These are phyloP conservation scores for Wickerhamomyces strasburgensis DNA, from an alignment of 805 yeast species.

Conservation along the genomic window DNA sequence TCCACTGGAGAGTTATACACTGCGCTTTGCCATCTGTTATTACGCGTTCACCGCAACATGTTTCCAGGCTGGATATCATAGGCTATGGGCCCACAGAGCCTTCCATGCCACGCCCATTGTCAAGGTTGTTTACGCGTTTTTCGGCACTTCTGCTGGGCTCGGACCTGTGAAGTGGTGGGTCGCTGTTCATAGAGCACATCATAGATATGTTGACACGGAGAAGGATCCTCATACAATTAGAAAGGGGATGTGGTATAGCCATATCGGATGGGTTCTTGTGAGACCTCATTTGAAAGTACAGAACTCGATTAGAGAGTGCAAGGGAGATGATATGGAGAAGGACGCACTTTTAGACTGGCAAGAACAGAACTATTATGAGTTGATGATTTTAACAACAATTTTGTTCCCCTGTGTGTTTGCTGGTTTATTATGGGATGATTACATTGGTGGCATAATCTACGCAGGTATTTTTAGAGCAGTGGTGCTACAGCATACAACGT, in stretches of 20 bases:
- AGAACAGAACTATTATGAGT: conserved; percentile 34
- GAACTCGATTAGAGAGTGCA: conserved; percentile 28
- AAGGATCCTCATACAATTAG: conserved; percentile 83
- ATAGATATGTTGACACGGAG: conserved; percentile 82
- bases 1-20: conserved; percentile 46
- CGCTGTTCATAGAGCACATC: conserved; percentile 83
- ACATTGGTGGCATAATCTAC: conserved; percentile 68
- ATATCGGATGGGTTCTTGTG: conserved; percentile 82
- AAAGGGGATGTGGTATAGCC: conserved; percentile 76
- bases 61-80: conserved; percentile 79
- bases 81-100: conserved; percentile 65
- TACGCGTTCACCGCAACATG: conserved; percentile 63
- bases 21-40: conserved; percentile 46
- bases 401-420: conserved; percentile 62
- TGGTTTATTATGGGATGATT: conserved; percentile 69
- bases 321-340: conserved; percentile 58
- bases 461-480: conserved; percentile 74
- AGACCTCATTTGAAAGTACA: conserved; percentile 55
- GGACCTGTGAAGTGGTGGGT: conserved; percentile 81
- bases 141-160: conserved; percentile 69
- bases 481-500: conserved; percentile 72
- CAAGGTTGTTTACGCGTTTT: conserved; percentile 45
- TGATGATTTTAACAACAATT: conserved; percentile 48
- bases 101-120: conserved; percentile 43
- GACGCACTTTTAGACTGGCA: conserved; percentile 41